These are phyloP conservation scores for Erysimum pusillum DNA, from an alignment of 441 rosid species.

Conservation along the genomic window DNA sequence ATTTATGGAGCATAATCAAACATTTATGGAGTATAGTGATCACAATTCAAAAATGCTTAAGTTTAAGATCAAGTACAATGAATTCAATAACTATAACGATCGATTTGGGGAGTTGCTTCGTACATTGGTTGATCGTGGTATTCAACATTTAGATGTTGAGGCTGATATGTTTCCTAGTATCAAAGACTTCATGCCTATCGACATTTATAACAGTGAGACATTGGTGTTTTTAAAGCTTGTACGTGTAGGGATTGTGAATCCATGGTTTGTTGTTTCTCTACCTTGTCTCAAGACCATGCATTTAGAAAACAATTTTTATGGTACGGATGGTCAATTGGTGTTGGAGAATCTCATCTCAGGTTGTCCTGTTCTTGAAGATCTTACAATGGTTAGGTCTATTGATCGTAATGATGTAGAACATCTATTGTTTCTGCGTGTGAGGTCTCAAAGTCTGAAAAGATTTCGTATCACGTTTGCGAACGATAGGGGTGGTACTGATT, in stretches of 20 bases:
- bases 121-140: background rate
- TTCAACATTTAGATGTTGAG: conserved; percentile 9
- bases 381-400: background rate
- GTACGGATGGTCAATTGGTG: background rate
- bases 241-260: background rate
- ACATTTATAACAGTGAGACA: background rate
- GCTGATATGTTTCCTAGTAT: background rate
- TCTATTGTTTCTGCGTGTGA: background rate
- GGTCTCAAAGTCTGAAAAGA: background rate
- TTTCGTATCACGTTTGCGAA: background rate
- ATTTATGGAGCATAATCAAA: background rate
- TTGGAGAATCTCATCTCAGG: conserved; percentile 5
- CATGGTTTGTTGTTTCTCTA: background rate
- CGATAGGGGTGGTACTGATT: background rate
- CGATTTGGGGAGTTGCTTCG: background rate
- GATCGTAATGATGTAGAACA: background rate
- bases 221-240: conserved; percentile 28
- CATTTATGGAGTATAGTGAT: no score
- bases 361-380: conserved; percentile 36
- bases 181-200: background rate
- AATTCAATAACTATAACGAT: background rate
- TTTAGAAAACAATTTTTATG: background rate
- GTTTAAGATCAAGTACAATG: conserved; percentile 3
- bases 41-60: background rate
- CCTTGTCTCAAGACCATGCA: conserved; percentile 36